Conservation (phyloP, 2,329 filamentous ascomycete genomes). For the Penicillium sp. region DNA sequence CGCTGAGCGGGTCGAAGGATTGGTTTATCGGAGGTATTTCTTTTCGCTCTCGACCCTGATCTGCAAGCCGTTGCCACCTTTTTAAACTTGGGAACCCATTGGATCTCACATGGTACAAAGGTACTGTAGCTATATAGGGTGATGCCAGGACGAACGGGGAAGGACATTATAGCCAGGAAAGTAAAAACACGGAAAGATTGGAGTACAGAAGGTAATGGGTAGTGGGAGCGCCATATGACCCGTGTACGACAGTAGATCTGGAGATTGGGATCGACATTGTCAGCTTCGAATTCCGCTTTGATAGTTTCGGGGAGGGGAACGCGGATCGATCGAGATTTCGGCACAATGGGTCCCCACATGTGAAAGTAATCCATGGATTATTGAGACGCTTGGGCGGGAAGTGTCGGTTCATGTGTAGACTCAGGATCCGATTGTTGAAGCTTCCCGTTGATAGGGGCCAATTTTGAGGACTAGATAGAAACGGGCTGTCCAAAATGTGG, state of each 20-base stretch:
- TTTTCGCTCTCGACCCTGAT: neutral
- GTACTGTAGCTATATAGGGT: neutral
- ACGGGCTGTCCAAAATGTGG: neutral
- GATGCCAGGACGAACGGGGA: neutral
- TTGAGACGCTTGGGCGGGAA: neutral
- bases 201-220: neutral
- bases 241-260: conserved; percentile 2
- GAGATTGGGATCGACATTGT: conserved; percentile 11
- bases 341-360: neutral
- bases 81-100: neutral
- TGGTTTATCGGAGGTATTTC: neutral
- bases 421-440: neutral
- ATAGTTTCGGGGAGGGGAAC: neutral
- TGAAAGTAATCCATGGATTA: neutral
- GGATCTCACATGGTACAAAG: neutral
- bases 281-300: neutral
- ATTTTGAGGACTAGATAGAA: neutral
- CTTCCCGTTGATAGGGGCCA: neutral
- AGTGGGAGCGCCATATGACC: neutral
- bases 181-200: neutral
- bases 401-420: neutral
- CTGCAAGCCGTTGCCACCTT: neutral
- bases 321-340: neutral
- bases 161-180: neutral
- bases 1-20: neutral